Evolutionary conservation across 371 early-diverging fungal genomes (phyloP), one percentile per base, ranked within the genome.

Genomic region (Rhizomucor miehei): DNA sequence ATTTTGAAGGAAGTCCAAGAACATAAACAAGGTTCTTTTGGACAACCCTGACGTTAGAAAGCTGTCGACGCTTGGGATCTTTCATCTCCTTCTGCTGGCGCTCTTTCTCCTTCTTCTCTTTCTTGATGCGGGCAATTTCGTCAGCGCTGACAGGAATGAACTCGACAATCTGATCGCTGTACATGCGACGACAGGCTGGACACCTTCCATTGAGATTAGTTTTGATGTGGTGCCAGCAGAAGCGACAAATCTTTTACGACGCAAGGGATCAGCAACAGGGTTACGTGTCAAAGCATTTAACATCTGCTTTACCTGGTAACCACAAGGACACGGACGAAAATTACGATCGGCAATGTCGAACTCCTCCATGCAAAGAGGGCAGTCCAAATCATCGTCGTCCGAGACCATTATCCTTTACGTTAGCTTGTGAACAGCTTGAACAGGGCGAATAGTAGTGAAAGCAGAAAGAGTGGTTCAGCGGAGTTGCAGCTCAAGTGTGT

Each of bases 1-100:
- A 67, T 57, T 85, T 89, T 17, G 89, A 56, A 12, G 89, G 86
- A 39, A 97, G 66, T 6, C 95, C 95, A 50, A 94, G 86, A 6
- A 95, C 93, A 66, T 97, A 97, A 13, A 95, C 92, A 37, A 97
- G 80, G 63, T 92, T 95, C 71, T 91, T 93, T 69, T 94, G 95
- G 10, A 94, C 91, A 1, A 97, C 94, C 16, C 96, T 63, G 54
- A 90, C 88, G 66, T 91, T 91, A 29, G 91, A 79, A 48, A 97
- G 73, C 59, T 94, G 93, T 39, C 84, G 79, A 43, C 91, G 73
- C 52, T 80, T 84, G 74, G 88, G 79, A 72, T 86, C 86, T 62
- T 90, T 91, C 54, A 84, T 81, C 62, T 94, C 95, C 39, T 86
- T 81, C 59, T 91, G 86, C 57, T 89, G 89, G 14, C 83, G 75